Evolutionary conservation across 2,329 filamentous ascomycete genomes (phyloP), one percentile per base, ranked within the genome.

Genomic region (Mycocentrospora acerina): DNA sequence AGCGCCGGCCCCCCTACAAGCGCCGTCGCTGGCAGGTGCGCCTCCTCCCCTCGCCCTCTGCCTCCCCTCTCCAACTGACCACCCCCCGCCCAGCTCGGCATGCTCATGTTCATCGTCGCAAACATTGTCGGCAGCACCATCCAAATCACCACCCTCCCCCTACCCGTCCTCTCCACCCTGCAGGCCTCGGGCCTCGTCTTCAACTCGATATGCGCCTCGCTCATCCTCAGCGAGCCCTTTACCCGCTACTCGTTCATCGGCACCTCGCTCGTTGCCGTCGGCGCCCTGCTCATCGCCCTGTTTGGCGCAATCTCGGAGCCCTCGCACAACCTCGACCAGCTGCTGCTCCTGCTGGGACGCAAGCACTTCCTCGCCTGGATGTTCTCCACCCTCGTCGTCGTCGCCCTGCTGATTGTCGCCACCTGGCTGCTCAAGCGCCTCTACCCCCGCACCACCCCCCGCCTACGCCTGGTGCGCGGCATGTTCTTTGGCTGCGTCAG

Each of bases 41-140:
- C n/a, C n/a, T n/a, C n/a, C n/a, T n/a, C n/a, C n/a, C n/a, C n/a
- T n/a, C n/a, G n/a, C n/a, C n/a, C n/a, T n/a, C n/a, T n/a, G n/a
- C n/a, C n/a, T n/a, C n/a, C n/a, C n/a, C n/a, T n/a, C n/a, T n/a
- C n/a, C n/a, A n/a, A n/a, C n/a, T n/a, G n/a, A n/a, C n/a, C n/a
- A n/a, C n/a, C n/a, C n/a, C n/a, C n/a, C n/a, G n/a, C n/a, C n/a
- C n/a, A n/a, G 71, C 57, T 94, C 47, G 93, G 93, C 41, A 97
- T 98, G 90, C 82, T 83, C 63, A 93, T 98, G 83, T 98, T 98
- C 70, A 83, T 98, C 52, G 77, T 95, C 53, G 88, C 93, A 47
- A 98, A 98, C 66, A 78, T 98, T 39, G 78, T 97, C 38, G 93
- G 93, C 43, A 96, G 90, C 71, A 91, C 89, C 25, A 93, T 98